Base-by-base conservation (phyloP, 75 land plant species). In the Pinus tabuliformis region DNA sequence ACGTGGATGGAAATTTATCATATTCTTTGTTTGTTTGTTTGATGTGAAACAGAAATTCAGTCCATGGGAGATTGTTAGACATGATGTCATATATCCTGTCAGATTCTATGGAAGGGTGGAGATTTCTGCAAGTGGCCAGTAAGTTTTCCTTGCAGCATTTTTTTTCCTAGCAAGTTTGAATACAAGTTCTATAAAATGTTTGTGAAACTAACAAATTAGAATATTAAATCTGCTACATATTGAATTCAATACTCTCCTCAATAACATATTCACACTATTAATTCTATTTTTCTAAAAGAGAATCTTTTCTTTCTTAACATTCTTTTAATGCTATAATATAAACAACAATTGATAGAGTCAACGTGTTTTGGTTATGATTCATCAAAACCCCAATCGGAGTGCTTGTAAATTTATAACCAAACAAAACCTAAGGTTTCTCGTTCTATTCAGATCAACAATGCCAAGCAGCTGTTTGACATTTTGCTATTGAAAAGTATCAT, bases 21-120 rank as follows among this genome's bases (percentile, higher is more conserved):
- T 21, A 57, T 28, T 18, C 8, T 42, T 62, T 36, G 20, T 65
- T 42, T 68, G 18, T 39, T 68, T 52, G 71, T 36, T 68, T 20
- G 13, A 37, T 68, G 7, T n/a, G 71, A 68, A 68, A 80, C 89
- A 94, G 95, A 92, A 94, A 56, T 91, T 88, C 73, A 94, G 91
- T 72, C 97, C 97, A 22, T 96, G 97, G 97, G 99, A 94, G 83
- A 70, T 94, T 77, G 99, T 86, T 8, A 92, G 99, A 70, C 85
- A 88, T 83, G 99, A 96, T 78, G 79, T 96, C 3, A 77, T 86
- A 1, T 90, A 76, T 72, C 97, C 97, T 16, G 79, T 96, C 59
- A 86, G 89, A 68, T 96, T 96, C 80, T 96, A 90, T 85, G 99
- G 99, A 60, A 78, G 81, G 59, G 98, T 95, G 77, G 80, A 82